phyloP scores from a whole-genome alignment of 805 yeast genomes.

The Ogataea ramenticola region DNA sequence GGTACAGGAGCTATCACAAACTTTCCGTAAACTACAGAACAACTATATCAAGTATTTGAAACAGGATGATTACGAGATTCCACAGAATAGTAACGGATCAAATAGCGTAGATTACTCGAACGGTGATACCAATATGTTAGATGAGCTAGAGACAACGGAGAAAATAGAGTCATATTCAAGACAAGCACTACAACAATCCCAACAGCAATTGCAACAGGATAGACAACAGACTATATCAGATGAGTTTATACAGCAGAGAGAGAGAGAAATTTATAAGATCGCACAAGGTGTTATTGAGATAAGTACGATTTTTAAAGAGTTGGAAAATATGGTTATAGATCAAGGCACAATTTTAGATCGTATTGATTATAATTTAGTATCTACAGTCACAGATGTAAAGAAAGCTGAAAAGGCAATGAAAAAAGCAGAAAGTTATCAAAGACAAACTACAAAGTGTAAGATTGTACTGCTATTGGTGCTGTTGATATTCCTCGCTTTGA shows the following conservation, averaged over 20 bases:
- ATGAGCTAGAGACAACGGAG: slow-evolving; percentile 27
- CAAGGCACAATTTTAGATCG: slow-evolving; percentile 93
- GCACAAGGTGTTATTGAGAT: slow-evolving; percentile 95
- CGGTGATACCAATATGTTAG: slow-evolving; percentile 10
- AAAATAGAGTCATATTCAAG: slow-evolving; percentile 46
- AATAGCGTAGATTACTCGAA: slow-evolving; percentile 1
- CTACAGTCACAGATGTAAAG: slow-evolving; percentile 69
- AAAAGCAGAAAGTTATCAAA: slow-evolving; percentile 75
- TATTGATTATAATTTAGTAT: slow-evolving; percentile 84
- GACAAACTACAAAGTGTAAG: slow-evolving; percentile 86
- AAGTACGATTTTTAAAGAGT: slow-evolving; percentile 85
- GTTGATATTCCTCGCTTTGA: slow-evolving; percentile 62
- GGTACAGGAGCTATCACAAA: slow-evolving; percentile 71
- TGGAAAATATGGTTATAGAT: slow-evolving; percentile 87
- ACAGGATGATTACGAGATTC: slow-evolving; percentile 61
- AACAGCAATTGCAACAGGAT: slow-evolving; percentile 25
- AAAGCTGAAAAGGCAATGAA: slow-evolving; percentile 71
- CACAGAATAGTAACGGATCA: slow-evolving; percentile 2
- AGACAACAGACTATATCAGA: slow-evolving; percentile 29
- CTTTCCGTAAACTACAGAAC: slow-evolving; percentile 82
- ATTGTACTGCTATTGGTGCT: slow-evolving; percentile 67
- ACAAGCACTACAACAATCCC: slow-evolving; percentile 38
- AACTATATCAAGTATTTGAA: slow-evolving; percentile 78
- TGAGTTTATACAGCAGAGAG: slow-evolving; percentile 58
- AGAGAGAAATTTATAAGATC: slow-evolving; percentile 79